Conservation (phyloP, 2,329 filamentous ascomycete genomes). For the Cladophialophora carrionii region DNA sequence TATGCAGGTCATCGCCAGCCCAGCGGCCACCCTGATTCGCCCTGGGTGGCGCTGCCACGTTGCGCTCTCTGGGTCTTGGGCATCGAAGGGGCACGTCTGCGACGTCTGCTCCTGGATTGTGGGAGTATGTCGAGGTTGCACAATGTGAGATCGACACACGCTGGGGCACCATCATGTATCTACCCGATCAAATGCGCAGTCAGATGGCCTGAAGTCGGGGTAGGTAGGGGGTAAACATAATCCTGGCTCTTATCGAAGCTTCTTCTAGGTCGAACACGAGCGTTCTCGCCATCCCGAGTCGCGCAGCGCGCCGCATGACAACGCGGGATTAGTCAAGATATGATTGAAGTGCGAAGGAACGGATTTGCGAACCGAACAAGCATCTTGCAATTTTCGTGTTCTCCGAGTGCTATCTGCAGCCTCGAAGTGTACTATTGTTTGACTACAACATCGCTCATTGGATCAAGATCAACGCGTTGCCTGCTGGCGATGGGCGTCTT, state of each 20-base stretch:
- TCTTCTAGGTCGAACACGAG: not conserved
- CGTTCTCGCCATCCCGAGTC: not conserved
- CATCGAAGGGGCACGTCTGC: conserved; percentile 7
- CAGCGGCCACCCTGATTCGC: conserved; percentile 25
- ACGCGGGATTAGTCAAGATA: conserved; percentile 5
- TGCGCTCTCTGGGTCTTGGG: conserved; percentile 3
- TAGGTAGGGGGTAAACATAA: conserved; percentile 5
- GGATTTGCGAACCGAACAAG: conserved; percentile 1
- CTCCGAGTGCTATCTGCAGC: not conserved
- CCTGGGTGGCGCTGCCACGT: conserved; percentile 15
- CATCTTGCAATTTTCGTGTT: conserved; percentile 3
- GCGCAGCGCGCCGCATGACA: not conserved
- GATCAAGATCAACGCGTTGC: conserved; percentile 4
- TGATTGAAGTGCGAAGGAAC: not conserved
- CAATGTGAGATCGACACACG: conserved; percentile 2
- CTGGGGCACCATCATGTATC: conserved; percentile 1
- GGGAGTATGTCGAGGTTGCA: conserved; percentile 3
- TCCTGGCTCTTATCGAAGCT: conserved; percentile 8
- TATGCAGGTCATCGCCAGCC: conserved; percentile 35
- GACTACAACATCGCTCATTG: not conserved
- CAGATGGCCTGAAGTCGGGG: not conserved
- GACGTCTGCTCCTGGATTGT: not conserved
- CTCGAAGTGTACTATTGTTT: not conserved
- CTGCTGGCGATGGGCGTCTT: conserved; percentile 1
- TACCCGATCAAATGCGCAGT: not conserved